These are phyloP conservation scores for Melampsora larici-populina DNA, from an alignment of 1,284 basidiomycete genomes.

Conservation along the genomic window DNA sequence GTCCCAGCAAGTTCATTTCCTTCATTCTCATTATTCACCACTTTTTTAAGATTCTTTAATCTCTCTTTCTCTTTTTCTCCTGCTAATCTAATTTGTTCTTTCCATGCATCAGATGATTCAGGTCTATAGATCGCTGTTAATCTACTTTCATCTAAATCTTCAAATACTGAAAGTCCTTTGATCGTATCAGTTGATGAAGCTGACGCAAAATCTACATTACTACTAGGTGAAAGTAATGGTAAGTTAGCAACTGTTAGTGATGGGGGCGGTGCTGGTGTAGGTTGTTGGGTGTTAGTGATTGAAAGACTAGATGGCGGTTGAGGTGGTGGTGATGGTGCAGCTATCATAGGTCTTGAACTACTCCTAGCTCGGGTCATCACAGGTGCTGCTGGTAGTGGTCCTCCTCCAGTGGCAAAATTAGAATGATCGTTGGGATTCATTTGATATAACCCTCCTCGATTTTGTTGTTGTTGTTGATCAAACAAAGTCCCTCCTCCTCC, in stretches of 20 bases:
- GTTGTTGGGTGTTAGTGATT: no score
- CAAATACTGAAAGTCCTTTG: conserved; percentile 45
- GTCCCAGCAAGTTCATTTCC: conserved; percentile 46
- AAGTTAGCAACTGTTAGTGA: background rate
- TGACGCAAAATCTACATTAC: background rate
- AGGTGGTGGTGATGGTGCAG: background rate
- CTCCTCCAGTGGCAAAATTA: no score
- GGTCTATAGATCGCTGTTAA: conserved; percentile 81
- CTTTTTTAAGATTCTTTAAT: conserved; percentile 52
- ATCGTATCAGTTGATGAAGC: background rate
- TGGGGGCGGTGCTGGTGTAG: background rate
- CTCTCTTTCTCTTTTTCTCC: conserved; percentile 41
- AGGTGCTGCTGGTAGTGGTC: conserved; percentile 4
- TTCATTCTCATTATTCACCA: conserved; percentile 64
- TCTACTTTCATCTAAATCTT: conserved; percentile 60
- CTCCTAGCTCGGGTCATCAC: conserved; percentile 38
- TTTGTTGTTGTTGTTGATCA: background rate
- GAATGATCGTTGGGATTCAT: background rate
- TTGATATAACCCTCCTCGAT: no score
- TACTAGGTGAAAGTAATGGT: background rate
- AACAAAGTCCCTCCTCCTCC: background rate
- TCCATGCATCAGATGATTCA: conserved; percentile 77
- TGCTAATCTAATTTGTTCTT: conserved; percentile 59
- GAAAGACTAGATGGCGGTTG: no score
- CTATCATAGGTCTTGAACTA: conserved; percentile 26